These are phyloP conservation scores for Polytolypa hystricis DNA, from an alignment of 2,329 filamentous ascomycete species.

Conservation along the genomic window DNA sequence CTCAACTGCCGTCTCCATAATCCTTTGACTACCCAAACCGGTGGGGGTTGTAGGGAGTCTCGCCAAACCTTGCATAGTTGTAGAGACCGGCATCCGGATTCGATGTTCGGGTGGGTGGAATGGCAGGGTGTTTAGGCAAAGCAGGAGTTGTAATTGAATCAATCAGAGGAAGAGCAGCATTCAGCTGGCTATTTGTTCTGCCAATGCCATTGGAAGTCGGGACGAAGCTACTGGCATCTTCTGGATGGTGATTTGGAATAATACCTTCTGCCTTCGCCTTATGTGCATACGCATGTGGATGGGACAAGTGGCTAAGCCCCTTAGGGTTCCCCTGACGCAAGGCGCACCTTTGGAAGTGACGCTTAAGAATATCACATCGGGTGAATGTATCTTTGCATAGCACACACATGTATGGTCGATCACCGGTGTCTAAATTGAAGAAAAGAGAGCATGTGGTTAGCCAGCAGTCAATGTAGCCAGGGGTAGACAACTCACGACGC, in stretches of 20 bases:
- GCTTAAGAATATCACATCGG: constrained; percentile 94
- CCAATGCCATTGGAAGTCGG: constrained; percentile 33
- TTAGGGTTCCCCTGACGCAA: constrained; percentile 92
- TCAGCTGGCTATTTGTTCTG: constrained; percentile 32
- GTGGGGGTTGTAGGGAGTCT: too few species aligned
- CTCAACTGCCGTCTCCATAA: too few species aligned
- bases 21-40: too few species aligned
- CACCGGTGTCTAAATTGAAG: constrained; percentile 60
- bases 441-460: constrained; percentile 18
- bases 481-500: constrained; percentile 63
- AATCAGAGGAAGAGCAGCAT: constrained; percentile 32
- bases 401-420: constrained; percentile 96
- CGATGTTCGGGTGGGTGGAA: constrained; percentile 50
- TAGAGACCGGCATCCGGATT: constrained; percentile 50
- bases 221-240: constrained; percentile 35
- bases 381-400: constrained; percentile 97
- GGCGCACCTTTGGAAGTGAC: constrained; percentile 98
- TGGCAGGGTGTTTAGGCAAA: constrained; percentile 37
- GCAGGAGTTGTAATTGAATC: constrained; percentile 33
- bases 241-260: constrained; percentile 31
- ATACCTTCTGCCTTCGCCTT: constrained; percentile 45
- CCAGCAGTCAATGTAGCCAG: constrained; percentile 7
- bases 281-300: constrained; percentile 81
- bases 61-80: too few species aligned
- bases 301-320: constrained; percentile 85